phyloP scores from a whole-genome alignment of 352 stramenopile species.

The Phytopythium litorale region DNA sequence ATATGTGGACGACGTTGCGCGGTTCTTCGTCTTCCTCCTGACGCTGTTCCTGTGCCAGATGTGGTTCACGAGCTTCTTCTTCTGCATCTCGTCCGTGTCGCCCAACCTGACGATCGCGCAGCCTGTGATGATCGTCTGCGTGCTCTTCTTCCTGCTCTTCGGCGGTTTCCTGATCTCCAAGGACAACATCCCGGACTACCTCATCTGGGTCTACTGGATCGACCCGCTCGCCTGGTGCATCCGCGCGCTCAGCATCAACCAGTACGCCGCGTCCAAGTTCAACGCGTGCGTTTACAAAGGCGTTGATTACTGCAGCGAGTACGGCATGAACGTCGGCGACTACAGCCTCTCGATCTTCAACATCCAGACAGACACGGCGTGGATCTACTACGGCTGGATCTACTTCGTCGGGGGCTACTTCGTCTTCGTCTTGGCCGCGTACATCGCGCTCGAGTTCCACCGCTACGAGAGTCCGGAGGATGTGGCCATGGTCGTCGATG shows the following conservation, averaged over 20 bases:
- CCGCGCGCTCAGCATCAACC: conserved; percentile 46
- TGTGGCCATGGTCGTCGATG: conserved; percentile 15
- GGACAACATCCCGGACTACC: conserved; percentile 48
- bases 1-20: conserved; percentile 33
- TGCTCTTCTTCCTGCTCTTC: conserved; percentile 69
- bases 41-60: conserved; percentile 67
- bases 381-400: conserved; percentile 52
- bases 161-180: conserved; percentile 63
- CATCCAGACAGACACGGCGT: conserved; percentile 35
- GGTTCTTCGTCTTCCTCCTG: conserved; percentile 59
- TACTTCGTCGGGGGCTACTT: conserved; percentile 38
- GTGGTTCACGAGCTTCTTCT: conserved; percentile 70
- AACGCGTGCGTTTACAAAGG: conserved; percentile 41
- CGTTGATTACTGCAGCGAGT: conserved; percentile 45
- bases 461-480: conserved; percentile 15
- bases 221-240: conserved; percentile 68
- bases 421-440: conserved; percentile 25
- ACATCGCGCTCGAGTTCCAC: conserved; percentile 25
- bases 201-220: conserved; percentile 77
- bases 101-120: conserved; percentile 59
- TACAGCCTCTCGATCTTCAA: conserved; percentile 44
- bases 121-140: conserved; percentile 47
- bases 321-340: conserved; percentile 25
- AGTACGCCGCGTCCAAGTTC: conserved; percentile 44
- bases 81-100: conserved; percentile 43